phyloP scores from a whole-genome alignment of 139 green algal species.

The Volvox africanus region DNA sequence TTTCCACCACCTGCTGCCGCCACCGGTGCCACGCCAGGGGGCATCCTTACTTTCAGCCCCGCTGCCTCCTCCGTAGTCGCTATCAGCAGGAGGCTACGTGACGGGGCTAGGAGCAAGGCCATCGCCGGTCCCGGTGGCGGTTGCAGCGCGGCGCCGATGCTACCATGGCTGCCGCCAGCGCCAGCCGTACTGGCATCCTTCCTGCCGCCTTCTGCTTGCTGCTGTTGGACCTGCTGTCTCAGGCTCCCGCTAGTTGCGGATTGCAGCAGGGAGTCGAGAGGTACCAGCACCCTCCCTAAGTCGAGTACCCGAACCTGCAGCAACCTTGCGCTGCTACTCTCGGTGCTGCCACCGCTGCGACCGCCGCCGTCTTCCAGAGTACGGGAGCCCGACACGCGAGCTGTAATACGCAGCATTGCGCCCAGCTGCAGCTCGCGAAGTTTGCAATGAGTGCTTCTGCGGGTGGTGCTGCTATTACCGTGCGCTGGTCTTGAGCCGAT shows the following conservation, averaged over 20 bases:
- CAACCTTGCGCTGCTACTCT: not conserved
- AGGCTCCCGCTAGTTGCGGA: not conserved
- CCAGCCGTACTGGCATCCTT: not conserved
- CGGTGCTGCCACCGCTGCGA: not conserved
- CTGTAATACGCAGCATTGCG: not conserved
- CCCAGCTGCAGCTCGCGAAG: not conserved
- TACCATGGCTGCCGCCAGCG: not conserved
- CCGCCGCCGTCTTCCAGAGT: not conserved
- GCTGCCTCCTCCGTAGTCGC: not conserved
- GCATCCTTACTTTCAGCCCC: no score
- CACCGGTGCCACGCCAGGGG: no score
- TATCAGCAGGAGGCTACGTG: not conserved
- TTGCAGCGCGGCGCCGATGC: not conserved
- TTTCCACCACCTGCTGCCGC: no score
- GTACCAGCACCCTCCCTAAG: not conserved
- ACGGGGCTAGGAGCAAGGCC: not conserved
- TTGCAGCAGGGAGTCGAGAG: not conserved
- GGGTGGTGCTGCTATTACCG: no score
- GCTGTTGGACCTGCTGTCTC: not conserved
- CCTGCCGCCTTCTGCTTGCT: not conserved
- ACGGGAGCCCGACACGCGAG: not conserved
- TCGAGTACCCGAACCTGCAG: constrained; percentile 2
- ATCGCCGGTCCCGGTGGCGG: not conserved
- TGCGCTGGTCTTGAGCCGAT: no score
- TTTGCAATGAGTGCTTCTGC: no score